Percentiles rank a stretch among this genome's conserved stretches.
Conservation (phyloP, 495 filamentous ascomycete genomes). For the Hamigera avellanea region DNA sequence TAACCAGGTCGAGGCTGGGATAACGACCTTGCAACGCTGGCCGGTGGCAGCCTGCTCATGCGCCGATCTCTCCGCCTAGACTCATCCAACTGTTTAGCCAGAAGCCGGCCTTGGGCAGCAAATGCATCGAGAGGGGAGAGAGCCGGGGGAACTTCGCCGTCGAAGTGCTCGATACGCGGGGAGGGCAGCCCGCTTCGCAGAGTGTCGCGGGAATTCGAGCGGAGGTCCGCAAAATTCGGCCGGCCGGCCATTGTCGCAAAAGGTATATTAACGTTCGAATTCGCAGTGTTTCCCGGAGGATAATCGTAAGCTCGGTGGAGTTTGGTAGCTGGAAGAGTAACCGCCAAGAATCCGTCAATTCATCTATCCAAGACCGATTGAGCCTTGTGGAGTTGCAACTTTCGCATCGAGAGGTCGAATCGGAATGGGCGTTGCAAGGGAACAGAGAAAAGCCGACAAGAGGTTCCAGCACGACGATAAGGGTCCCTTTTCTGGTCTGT, state of each 20-base stretch:
- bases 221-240: slow-evolving; percentile 49
- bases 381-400: too few relatives aligned
- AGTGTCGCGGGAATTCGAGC: slow-evolving; percentile 52
- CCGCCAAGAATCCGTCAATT: too few relatives aligned
- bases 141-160: slow-evolving; percentile 81
- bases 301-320: too few relatives aligned
- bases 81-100: slow-evolving; percentile 79
- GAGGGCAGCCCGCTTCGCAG: slow-evolving; percentile 43
- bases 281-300: too few relatives aligned
- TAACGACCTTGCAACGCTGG: slow-evolving; percentile 67
- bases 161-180: slow-evolving; percentile 59
- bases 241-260: slow-evolving; percentile 37
- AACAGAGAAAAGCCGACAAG: too few relatives aligned
- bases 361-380: too few relatives aligned
- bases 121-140: slow-evolving; percentile 93
- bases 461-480: too few relatives aligned
- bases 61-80: slow-evolving; percentile 54
- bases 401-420: too few relatives aligned
- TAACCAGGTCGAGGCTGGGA: slow-evolving; percentile 60
- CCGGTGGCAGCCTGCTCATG: slow-evolving; percentile 73
- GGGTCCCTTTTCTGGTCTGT: too few relatives aligned
- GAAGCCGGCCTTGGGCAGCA: slow-evolving; percentile 72
- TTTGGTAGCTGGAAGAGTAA: too few relatives aligned
- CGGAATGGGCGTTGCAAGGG: too few relatives aligned
- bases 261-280: too few relatives aligned